Conservation (phyloP, 1,284 basidiomycete species). For the Ustilago lituana region DNA sequence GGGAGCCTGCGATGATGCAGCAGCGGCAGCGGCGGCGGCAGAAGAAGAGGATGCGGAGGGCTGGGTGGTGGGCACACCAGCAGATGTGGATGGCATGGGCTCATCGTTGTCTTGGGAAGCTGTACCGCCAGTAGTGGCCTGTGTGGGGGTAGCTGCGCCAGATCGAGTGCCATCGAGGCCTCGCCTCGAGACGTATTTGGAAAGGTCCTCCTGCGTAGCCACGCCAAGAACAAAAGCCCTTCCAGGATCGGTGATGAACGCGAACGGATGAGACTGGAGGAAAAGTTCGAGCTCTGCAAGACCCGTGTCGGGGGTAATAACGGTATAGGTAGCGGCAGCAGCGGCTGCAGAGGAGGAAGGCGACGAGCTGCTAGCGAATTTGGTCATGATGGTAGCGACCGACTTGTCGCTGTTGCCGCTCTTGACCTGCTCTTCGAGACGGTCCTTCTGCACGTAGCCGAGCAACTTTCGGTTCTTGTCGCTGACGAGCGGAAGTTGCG, state of each 20-base stretch:
- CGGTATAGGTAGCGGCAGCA: slow-evolving; percentile 45
- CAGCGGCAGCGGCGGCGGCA: slow-evolving; percentile 23
- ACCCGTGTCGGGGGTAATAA: slow-evolving; percentile 62
- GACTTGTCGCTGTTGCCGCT: slow-evolving; percentile 36
- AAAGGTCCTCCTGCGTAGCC: slow-evolving; percentile 58
- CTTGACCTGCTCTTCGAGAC: slow-evolving; percentile 46
- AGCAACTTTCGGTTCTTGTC: slow-evolving; percentile 53
- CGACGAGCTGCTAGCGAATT: slow-evolving; percentile 42
- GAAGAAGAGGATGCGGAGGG: slow-evolving; percentile 22
- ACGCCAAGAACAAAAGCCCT: slow-evolving; percentile 59
- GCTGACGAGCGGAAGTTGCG: slow-evolving; percentile 57
- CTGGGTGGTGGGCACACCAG: slow-evolving; percentile 5
- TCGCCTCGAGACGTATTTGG: slow-evolving; percentile 56
- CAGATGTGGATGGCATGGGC: slow-evolving; percentile 36
- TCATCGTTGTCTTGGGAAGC: slow-evolving; percentile 25
- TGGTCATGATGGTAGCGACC: slow-evolving; percentile 53
- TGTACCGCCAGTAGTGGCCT: slow-evolving; percentile 20
- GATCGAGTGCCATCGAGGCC: slow-evolving; percentile 41
- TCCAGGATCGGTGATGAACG: slow-evolving; percentile 62
- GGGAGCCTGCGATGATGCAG: slow-evolving; percentile 27
- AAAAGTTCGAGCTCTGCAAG: slow-evolving; percentile 64
- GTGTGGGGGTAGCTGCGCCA: slow-evolving; percentile 44
- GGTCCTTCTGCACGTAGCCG: slow-evolving; percentile 61
- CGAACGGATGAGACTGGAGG: slow-evolving; percentile 58
- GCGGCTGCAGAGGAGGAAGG: slow-evolving; percentile 17